Conservation (phyloP, 805 yeast genomes). For the Candida jianshihensis region DNA sequence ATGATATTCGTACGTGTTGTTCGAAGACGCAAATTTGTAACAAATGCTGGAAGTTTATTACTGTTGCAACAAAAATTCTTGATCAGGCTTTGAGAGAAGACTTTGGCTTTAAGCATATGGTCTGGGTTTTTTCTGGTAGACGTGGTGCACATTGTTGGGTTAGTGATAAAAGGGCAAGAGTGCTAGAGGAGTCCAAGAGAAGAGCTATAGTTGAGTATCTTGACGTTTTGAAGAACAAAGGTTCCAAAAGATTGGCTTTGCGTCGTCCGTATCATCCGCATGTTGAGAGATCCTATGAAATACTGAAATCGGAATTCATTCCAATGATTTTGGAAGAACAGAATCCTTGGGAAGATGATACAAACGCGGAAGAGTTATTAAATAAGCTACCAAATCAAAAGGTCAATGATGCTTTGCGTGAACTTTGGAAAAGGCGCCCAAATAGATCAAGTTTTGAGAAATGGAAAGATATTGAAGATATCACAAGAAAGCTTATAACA, state of each 20-base stretch:
- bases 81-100: slow-evolving; percentile 72
- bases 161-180: slow-evolving; percentile 77
- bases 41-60: slow-evolving; percentile 91
- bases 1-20: slow-evolving; percentile 90
- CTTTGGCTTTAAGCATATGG: slow-evolving; percentile 78
- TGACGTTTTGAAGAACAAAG: slow-evolving; percentile 59
- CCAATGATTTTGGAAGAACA: slow-evolving; percentile 70
- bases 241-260: slow-evolving; percentile 41
- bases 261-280: slow-evolving; percentile 89
- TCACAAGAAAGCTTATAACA: slow-evolving; percentile 33
- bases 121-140: slow-evolving; percentile 97
- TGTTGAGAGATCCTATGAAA: slow-evolving; percentile 64
- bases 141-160: slow-evolving; percentile 99
- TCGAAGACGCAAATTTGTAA: slow-evolving; percentile 74
- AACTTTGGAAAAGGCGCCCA: slow-evolving; percentile 52
- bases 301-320: slow-evolving; percentile 56
- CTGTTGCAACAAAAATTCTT: slow-evolving; percentile 72
- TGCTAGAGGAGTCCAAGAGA: slow-evolving; percentile 64
- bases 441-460: slow-evolving; percentile 51
- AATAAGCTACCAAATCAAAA: slow-evolving; percentile 52
- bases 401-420: slow-evolving; percentile 44
- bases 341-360: slow-evolving; percentile 71
- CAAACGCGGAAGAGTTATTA: slow-evolving; percentile 49
- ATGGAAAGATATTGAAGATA: slow-evolving; percentile 69
- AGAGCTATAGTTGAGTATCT: slow-evolving; percentile 78